phyloP scores from a whole-genome alignment of 2,329 filamentous ascomycete genomes.

The Colletotrichum acutatum region DNA sequence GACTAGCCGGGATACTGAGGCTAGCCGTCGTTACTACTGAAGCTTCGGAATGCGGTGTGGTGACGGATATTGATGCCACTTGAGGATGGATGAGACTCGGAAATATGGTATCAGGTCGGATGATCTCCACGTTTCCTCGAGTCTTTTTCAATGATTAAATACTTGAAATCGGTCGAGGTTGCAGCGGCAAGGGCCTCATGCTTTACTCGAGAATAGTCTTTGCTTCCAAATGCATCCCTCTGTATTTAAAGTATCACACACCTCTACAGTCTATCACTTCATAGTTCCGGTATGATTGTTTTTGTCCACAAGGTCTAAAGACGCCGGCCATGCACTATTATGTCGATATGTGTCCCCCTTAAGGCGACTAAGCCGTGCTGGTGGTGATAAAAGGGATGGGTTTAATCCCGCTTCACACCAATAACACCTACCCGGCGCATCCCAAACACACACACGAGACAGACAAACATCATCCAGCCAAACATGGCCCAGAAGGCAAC shows the following conservation, averaged over 20 bases:
- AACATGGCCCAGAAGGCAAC: conserved; percentile 63
- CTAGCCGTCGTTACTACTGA: neutral
- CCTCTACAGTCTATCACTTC: neutral
- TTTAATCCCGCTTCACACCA: conserved; percentile 3
- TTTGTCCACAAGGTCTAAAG: neutral
- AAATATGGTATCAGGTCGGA: neutral
- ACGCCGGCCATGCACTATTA: neutral
- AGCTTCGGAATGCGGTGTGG: too few relatives aligned
- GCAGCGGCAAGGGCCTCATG: neutral
- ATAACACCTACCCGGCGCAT: conserved; percentile 1
- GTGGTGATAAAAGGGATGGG: neutral
- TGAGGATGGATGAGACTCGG: neutral
- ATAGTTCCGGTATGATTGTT: too few relatives aligned
- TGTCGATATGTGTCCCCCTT: neutral
- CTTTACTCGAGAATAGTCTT: neutral
- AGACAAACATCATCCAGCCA: conserved; percentile 51
- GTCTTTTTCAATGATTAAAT: too few relatives aligned
- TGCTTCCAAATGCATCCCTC: neutral
- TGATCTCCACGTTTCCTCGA: neutral
- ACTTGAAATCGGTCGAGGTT: neutral
- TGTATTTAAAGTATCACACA: neutral
- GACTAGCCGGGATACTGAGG: neutral
- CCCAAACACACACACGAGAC: neutral
- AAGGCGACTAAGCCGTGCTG: neutral
- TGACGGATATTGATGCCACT: neutral